A percentile compares a stretch with the other conserved stretches of the same genome.
Conservation (phyloP, 768 basidiomycete genomes). For the Boletus barrowsii region DNA sequence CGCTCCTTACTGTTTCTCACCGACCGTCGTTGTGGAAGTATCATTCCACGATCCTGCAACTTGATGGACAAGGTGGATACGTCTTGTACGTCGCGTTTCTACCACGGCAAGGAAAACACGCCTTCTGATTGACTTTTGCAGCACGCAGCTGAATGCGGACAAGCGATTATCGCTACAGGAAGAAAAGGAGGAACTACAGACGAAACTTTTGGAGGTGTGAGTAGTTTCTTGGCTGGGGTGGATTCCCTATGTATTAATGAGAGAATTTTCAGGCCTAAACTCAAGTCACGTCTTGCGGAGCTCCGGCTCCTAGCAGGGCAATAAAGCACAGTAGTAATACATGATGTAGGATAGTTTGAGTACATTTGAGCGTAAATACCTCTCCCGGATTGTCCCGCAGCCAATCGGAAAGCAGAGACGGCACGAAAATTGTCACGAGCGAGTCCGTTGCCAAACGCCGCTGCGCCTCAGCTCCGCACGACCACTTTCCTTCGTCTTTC, state of each 20-base stretch:
- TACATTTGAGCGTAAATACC: background rate
- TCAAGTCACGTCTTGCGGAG: slow-evolving; percentile 72
- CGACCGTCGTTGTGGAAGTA: slow-evolving; percentile 93
- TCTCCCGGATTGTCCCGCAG: slow-evolving; percentile 17
- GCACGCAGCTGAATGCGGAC: slow-evolving; percentile 87
- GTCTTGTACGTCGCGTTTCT: slow-evolving; percentile 66
- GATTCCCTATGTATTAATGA: background rate
- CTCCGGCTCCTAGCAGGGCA: slow-evolving; percentile 39
- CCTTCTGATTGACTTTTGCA: slow-evolving; percentile 29
- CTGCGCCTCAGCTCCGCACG: slow-evolving; percentile 17
- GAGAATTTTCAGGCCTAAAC: slow-evolving; percentile 59
- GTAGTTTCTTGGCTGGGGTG: slow-evolving; percentile 26
- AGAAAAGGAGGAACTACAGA: slow-evolving; percentile 87
- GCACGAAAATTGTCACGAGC: slow-evolving; percentile 15
- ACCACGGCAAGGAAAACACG: background rate
- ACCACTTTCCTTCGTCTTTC: slow-evolving; percentile 20
- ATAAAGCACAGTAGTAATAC: background rate
- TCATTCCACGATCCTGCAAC: slow-evolving; percentile 84
- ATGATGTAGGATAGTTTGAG: too few species aligned
- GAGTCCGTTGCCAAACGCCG: slow-evolving; percentile 9
- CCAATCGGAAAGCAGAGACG: slow-evolving; percentile 29
- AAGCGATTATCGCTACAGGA: slow-evolving; percentile 87
- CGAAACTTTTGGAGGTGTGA: slow-evolving; percentile 83
- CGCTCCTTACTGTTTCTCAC: slow-evolving; percentile 92
- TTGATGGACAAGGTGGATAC: slow-evolving; percentile 93